Evolutionary conservation across 176 grass and related monocot species (phyloP), one percentile per base, ranked within the genome.

Genomic region (Rhipidocladum racemiflorum): DNA sequence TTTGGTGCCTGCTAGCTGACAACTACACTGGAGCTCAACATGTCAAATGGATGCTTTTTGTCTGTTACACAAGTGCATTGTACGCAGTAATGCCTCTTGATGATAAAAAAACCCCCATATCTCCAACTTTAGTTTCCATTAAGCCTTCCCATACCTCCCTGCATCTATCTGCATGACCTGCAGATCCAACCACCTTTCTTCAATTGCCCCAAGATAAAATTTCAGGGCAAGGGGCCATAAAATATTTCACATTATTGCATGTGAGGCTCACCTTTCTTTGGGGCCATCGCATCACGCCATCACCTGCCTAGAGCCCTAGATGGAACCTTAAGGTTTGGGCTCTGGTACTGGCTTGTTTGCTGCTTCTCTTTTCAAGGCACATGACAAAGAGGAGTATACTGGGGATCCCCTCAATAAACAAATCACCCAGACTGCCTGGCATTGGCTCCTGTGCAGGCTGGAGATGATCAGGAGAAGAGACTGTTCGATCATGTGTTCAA

Each of bases 161-260:
- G 55, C 72, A 61, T 24, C 2, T 29, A 32, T 81, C 14, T 28
- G 11, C 70, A 74, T 39, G 7, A 43, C 34, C 49, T 79, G 59
- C 83, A 86, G 83, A 83, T 86, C 83, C 83, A 90, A 90, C 83
- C 0, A 67, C 40, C 74, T 76, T 49, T 29, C 54, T 82, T 77
- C 39, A 84, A 35, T 59, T 40, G 65, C 27, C 3, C 74, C 49
- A 38, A 46, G 46, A 72, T 57, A 65, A 72, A 78, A 76, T 13
- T 51, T 13, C 42, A 42, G 24, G 38, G 3, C 51, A 29, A 65
- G 63, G 43, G 4, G 72, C 1, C 40, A 76, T 65, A 67, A 15
- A 61, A 81, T 76, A 68, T 35, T 16, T 44, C 29, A 59, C 38
- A 70, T 70, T 70, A 67, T 55, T 75, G 45, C 45, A 77, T 55